A percentile compares a stretch with the other conserved stretches of the same genome.
These are phyloP conservation scores for Aspergillus indologenus DNA, from an alignment of 495 filamentous ascomycete genomes.

Conservation along the genomic window DNA sequence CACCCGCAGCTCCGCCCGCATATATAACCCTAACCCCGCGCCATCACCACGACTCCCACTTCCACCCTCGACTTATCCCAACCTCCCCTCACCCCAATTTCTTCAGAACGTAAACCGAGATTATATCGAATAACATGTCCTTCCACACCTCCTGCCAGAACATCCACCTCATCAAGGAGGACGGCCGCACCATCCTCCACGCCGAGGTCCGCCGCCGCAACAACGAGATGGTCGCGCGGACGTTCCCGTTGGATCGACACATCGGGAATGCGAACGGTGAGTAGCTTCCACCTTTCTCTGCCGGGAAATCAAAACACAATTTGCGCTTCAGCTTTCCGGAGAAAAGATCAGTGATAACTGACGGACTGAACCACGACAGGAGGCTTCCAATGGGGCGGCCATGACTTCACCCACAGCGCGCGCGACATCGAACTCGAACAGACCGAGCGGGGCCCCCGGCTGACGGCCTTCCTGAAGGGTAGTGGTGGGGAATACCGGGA, in stretches of 20 bases:
- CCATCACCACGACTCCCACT: not conserved
- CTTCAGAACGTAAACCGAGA: no score
- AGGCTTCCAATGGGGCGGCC: conserved; percentile 23
- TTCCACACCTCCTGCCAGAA: conserved; percentile 19
- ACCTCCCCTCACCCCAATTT: no score
- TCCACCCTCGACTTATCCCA: not conserved
- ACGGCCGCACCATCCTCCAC: conserved; percentile 14
- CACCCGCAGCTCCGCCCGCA: not conserved
- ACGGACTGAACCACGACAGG: conserved; percentile 5
- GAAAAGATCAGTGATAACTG: not conserved
- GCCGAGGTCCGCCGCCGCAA: conserved; percentile 9
- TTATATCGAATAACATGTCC: conserved; percentile 13
- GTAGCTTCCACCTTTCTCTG: not conserved
- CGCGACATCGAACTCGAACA: conserved; percentile 15
- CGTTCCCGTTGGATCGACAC: conserved; percentile 19
- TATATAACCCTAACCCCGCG: not conserved
- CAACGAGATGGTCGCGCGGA: conserved; percentile 1
- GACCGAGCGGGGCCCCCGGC: conserved; percentile 14
- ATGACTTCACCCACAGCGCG: conserved; percentile 17
- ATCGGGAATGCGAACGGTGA: conserved; percentile 22
- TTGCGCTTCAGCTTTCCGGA: no score
- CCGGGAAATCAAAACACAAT: no score
- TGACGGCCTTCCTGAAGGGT: conserved; percentile 16
- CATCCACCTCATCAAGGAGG: conserved; percentile 15
- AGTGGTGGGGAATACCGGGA: conserved; percentile 9